Base-by-base conservation (phyloP, 768 basidiomycete genomes). In the Suillus brevipes region DNA sequence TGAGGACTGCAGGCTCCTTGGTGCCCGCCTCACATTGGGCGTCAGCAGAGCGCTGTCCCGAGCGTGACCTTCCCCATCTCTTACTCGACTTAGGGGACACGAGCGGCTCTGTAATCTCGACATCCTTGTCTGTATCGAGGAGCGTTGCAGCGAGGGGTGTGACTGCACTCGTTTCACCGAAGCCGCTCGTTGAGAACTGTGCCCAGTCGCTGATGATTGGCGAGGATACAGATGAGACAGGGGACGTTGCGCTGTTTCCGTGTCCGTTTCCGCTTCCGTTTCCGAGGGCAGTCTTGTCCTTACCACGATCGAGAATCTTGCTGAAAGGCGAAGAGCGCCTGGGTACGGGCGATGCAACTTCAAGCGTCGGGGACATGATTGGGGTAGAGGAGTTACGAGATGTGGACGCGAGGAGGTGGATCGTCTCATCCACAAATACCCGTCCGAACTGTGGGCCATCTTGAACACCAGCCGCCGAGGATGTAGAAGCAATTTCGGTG, bases 371-470 rank as follows among this genome's bases (percentile, higher is more conserved):
- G 1, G 74, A 72, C 14, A 77, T 69, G 25, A n/a, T 10, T 28
- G 71, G 76, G n/a, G 69, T 65, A 20, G 74, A 71, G 60, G 66
- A 70, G 38, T 80, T 82, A 14, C 79, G 77, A n/a, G 86, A 84
- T 31, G 87, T 74, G 65, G 85, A 79, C 2, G 85, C 78, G 49
- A 85, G 63, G 1, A 85, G 61, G 16, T 78, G 79, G 25, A 90
- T 79, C 0, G 88, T 92, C 64, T 92, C 91, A 64, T 92, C 90
- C 6, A 86, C 80, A 63, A 93, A 86, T 61, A 93, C 77, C 60
- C 82, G 83, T 63, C 81, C 68, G 62, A 89, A 74, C 64, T 66
- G 79, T 62, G 74, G 81, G 34, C 75, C 79, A 20, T 84, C 79
- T 4, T 80, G 75, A 23, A 73, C 47, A 12, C 38, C 36, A 16